These are phyloP conservation scores for Exutisphaerella laricina DNA, from an alignment of 2,329 filamentous ascomycete species.

Conservation along the genomic window DNA sequence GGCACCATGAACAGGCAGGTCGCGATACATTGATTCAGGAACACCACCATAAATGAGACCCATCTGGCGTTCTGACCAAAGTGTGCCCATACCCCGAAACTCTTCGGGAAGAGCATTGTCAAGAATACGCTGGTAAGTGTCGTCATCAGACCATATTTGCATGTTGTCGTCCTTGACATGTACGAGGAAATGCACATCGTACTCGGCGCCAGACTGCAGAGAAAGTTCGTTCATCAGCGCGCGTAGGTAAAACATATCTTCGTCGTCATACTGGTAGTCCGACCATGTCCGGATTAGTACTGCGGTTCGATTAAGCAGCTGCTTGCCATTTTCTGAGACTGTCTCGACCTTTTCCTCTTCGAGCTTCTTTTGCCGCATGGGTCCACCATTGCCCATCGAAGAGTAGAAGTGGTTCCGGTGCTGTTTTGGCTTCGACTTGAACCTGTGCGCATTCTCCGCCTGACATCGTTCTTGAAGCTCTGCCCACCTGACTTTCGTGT, in stretches of 20 bases:
- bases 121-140: conserved; percentile 63
- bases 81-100: conserved; percentile 48
- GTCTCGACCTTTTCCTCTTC: conserved; percentile 12
- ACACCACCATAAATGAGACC: conserved; percentile 51
- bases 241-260: conserved; percentile 76
- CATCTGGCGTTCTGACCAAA: conserved; percentile 50
- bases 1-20: conserved; percentile 62
- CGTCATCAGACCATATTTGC: conserved; percentile 75
- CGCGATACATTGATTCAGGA: conserved; percentile 47
- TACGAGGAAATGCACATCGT: conserved; percentile 74
- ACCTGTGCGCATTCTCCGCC: conserved; percentile 64
- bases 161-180: conserved; percentile 75
- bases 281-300: conserved; percentile 79
- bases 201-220: conserved; percentile 73
- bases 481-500: conserved; percentile 69
- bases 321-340: conserved; percentile 19
- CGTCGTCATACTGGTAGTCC: conserved; percentile 69
- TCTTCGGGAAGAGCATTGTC: conserved; percentile 44
- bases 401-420: conserved; percentile 37
- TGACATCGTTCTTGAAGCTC: conserved; percentile 70
- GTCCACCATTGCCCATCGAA: conserved; percentile 34
- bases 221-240: conserved; percentile 74
- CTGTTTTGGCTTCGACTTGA: conserved; percentile 41
- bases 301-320: conserved; percentile 58
- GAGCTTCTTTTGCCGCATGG: conserved; percentile 20